Percentiles rank a stretch among this genome's conserved stretches.
phyloP scores from a whole-genome alignment of 2,329 filamentous ascomycete genomes.

The Epichloe uncinata region DNA sequence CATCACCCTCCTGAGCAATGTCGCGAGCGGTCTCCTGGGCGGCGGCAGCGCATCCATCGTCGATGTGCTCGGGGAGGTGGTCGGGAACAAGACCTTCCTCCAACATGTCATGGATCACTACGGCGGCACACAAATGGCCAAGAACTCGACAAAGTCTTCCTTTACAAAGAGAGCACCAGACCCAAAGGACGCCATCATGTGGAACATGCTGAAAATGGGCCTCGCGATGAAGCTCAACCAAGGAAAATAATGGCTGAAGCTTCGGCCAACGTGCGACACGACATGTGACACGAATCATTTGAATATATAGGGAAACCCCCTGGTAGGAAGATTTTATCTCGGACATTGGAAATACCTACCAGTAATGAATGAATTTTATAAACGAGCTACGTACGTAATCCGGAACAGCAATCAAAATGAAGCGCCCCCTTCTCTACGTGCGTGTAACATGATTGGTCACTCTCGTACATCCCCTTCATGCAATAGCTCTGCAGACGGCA shows the following conservation, averaged over 20 bases:
- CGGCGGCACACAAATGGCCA: slow-evolving; percentile 11
- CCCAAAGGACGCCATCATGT: slow-evolving; percentile 6
- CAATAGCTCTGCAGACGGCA: too few species aligned
- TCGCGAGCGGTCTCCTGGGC: slow-evolving; percentile 22
- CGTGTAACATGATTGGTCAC: too few species aligned
- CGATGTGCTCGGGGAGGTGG: slow-evolving; percentile 22
- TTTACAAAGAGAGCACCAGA: neutral
- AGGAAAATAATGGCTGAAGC: neutral
- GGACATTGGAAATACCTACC: too few species aligned
- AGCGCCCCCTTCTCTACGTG: too few species aligned
- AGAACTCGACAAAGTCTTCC: neutral
- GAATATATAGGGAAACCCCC: too few species aligned
- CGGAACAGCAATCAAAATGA: too few species aligned
- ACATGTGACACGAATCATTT: too few species aligned
- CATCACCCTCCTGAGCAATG: slow-evolving; percentile 23
- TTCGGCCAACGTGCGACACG: neutral
- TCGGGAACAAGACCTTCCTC: slow-evolving; percentile 27
- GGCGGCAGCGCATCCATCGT: slow-evolving; percentile 17
- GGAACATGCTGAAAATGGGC: slow-evolving; percentile 7
- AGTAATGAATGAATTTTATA: too few species aligned
- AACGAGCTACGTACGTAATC: too few species aligned
- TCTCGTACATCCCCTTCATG: too few species aligned
- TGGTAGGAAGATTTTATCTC: too few species aligned
- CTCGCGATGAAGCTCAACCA: slow-evolving; percentile 5
- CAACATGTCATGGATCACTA: slow-evolving; percentile 24